Conservation (phyloP, 2,329 filamentous ascomycete genomes). For the Colletotrichum lindemuthianum region DNA sequence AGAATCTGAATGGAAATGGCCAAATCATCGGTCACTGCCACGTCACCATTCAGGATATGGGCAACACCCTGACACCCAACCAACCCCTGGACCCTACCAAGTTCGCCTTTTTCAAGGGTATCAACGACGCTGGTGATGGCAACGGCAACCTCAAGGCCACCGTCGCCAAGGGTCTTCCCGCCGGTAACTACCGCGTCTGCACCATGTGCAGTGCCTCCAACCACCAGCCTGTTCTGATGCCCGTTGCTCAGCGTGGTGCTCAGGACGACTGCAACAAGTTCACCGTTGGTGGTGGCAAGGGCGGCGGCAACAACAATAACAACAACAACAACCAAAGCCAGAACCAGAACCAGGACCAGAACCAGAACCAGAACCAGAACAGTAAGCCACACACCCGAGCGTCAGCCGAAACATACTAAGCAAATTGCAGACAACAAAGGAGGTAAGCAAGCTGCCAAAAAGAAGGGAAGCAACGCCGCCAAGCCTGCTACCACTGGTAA, state of each 20-base stretch:
- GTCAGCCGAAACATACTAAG: not conserved
- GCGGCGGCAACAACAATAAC: constrained; percentile 37
- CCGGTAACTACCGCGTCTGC: constrained; percentile 73
- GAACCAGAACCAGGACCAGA: constrained; percentile 35
- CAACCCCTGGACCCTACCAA: constrained; percentile 61
- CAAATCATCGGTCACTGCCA: constrained; percentile 69
- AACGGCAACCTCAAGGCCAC: constrained; percentile 62
- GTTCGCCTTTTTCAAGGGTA: constrained; percentile 74
- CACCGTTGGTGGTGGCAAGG: constrained; percentile 38
- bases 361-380: constrained; percentile 37
- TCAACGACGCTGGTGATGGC: constrained; percentile 69
- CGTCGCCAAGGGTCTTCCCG: constrained; percentile 67
- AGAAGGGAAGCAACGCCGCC: not conserved
- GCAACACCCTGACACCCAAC: constrained; percentile 59
- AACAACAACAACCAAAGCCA: constrained; percentile 37
- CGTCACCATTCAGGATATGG: constrained; percentile 67
- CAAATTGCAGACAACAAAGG: constrained; percentile 7
- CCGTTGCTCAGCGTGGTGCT: constrained; percentile 72
- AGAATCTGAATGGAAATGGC: constrained; percentile 59
- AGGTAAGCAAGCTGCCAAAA: constrained; percentile 25
- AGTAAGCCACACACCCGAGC: not conserved
- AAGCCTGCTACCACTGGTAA: constrained; percentile 16
- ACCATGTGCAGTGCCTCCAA: constrained; percentile 71
- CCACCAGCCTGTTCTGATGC: constrained; percentile 74
- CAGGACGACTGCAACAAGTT: constrained; percentile 68